Evolutionary conservation across 2,329 filamentous ascomycete genomes (phyloP).

Genomic region (Xylariaceae sp.): DNA sequence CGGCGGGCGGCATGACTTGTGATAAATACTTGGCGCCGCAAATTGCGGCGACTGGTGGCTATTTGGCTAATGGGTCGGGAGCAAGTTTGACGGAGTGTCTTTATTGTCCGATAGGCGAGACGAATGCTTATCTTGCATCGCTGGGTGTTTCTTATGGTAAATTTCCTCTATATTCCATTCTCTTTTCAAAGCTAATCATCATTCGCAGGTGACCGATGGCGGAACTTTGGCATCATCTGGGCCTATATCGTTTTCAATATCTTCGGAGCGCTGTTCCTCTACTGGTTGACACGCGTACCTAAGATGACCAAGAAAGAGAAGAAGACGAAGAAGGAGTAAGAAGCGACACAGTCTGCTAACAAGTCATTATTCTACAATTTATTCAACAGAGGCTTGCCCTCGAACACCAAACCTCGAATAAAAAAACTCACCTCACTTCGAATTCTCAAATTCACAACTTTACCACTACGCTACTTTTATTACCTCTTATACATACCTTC

Average conservation of each 20-base stretch:
- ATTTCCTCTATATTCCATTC: constrained; percentile 5
- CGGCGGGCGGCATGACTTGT: constrained; percentile 52
- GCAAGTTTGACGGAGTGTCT: constrained; percentile 41
- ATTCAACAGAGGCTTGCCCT: too few species aligned
- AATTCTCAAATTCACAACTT: too few species aligned
- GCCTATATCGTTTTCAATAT: constrained; percentile 54
- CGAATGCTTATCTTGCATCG: constrained; percentile 35
- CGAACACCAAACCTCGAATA: too few species aligned
- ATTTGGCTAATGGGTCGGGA: constrained; percentile 33
- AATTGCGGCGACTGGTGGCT: constrained; percentile 43
- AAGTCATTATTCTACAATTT: too few species aligned
- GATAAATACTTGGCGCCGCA: constrained; percentile 50
- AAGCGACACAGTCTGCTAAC: too few species aligned
- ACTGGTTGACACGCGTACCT: constrained; percentile 47
- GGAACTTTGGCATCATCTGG: constrained; percentile 54
- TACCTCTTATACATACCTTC: too few species aligned
- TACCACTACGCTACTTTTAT: too few species aligned
- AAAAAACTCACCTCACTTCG: too few species aligned
- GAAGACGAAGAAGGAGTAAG: constrained; percentile 27
- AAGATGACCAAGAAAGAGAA: constrained; percentile 33
- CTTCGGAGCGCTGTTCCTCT: constrained; percentile 47
- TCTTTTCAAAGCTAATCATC: constrained; percentile 11
- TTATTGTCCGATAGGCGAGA: constrained; percentile 37
- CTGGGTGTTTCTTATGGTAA: constrained; percentile 42
- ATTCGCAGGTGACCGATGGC: constrained; percentile 43